Base-by-base conservation (phyloP, 2,329 filamentous ascomycete species). In the Sporothrix luriei region DNA sequence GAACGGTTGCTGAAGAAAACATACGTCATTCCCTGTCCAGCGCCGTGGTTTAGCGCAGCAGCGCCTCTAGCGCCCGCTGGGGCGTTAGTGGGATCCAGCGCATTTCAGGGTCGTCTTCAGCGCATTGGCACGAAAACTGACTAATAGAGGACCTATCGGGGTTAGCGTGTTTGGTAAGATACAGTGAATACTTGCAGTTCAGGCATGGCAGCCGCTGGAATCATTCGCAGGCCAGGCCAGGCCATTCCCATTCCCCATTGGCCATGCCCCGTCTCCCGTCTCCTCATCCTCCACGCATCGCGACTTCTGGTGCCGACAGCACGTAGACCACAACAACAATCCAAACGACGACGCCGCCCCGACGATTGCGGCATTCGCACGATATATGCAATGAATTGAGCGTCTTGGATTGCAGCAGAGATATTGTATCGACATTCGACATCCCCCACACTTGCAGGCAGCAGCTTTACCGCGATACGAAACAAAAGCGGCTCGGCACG, bases 11-110 rank as follows among this genome's bases (percentile, higher is more conserved):
- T 62, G 57, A 62, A 62, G 57, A 7, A 16, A 46, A 46, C 57
- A 62, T 62, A 62, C 57, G 57, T 62, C 57, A 62, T 62, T 62
- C 38, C 57, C n/a, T 26, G 43, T 64, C 49, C 61, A 64, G 61
- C 24, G 16, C 24, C 11, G 5, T 26, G 9, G 4, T 46, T 21
- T 62, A 19, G 38, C 13, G 57, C 57, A 43, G 9, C 13, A 7
- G 6, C 16, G 13, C 19, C 14, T 21, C 19, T 49, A 49, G 48
- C 19, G 48, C 38, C 55, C 38, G 26, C 21, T 43, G 57, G 38
- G 21, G 21, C 46, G 14, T 62, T 62, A 62, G 57, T 26, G 38
- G 43, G 24, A 24, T 64, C 21, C 57, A 26, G 57, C 57, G 38
- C 57, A 43, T 26, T 61, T 46, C 29, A 43, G 40, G 40, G 11